Percentiles rank a stretch among this genome's conserved stretches.
Conservation (phyloP, 2,329 filamentous ascomycete genomes). For the Lasiodiplodia hormozganensis region DNA sequence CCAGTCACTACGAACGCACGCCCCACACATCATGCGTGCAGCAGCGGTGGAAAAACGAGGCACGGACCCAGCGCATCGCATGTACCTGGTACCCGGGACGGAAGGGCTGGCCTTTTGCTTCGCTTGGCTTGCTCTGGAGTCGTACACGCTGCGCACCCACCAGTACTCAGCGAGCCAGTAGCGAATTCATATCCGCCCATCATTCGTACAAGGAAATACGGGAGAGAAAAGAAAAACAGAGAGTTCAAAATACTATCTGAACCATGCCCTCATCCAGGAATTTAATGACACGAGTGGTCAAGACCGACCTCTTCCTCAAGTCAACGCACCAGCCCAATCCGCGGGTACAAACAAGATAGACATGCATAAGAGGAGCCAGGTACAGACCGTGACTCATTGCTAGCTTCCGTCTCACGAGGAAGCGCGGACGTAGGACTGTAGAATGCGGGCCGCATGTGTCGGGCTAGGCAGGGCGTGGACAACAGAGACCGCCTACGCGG, state of each 20-base stretch:
- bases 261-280: neutral
- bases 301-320: neutral
- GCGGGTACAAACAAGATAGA: neutral
- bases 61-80: neutral
- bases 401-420: neutral
- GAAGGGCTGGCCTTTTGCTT: neutral
- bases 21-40: neutral
- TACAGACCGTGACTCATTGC: neutral
- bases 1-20: neutral
- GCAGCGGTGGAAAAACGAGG: neutral
- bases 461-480: neutral
- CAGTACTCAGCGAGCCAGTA: neutral
- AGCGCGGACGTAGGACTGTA: neutral
- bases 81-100: conserved; percentile 7
- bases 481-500: neutral
- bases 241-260: neutral
- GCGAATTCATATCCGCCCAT: neutral
- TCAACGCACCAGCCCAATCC: neutral
- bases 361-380: neutral
- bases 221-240: neutral
- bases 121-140: conserved; percentile 3
- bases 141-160: neutral
- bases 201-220: neutral
- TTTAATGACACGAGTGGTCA: neutral
- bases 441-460: conserved; percentile 8